Conservation (phyloP, 306 rosid species). For the Coriaria nepalensis region DNA sequence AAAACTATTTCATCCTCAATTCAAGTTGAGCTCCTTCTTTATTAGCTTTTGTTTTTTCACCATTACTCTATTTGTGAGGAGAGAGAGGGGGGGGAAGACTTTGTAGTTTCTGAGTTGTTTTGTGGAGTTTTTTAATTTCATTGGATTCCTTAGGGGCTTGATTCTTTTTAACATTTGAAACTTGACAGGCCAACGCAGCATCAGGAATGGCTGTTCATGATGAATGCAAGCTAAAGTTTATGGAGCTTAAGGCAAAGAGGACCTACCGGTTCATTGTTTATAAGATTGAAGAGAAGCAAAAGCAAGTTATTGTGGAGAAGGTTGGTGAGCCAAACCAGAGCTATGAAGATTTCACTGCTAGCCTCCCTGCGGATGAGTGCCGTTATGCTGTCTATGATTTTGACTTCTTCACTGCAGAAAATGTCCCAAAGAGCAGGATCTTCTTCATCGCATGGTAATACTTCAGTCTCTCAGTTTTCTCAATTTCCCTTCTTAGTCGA, state of each 20-base stretch:
- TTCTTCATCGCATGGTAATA: conserved; percentile 56
- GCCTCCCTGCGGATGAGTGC: conserved; percentile 58
- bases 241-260: conserved; percentile 60
- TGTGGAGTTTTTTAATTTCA: no score
- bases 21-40: no score
- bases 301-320: conserved; percentile 58
- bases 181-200: conserved; percentile 49
- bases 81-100: no score
- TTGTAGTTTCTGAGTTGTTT: no score
- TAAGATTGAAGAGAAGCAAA: conserved; percentile 60
- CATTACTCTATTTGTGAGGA: no score
- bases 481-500: not conserved
- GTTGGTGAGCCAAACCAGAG: conserved; percentile 46
- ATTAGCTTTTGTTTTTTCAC: no score
- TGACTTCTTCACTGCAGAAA: conserved; percentile 49
- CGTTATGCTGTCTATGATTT: conserved; percentile 68
- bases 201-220: conserved; percentile 60
- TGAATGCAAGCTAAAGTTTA: conserved; percentile 50
- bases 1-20: no score
- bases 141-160: no score
- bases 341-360: conserved; percentile 48
- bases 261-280: conserved; percentile 40
- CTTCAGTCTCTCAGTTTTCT: not conserved
- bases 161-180: no score
- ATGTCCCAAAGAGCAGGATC: conserved; percentile 55